Evolutionary conservation across 2,329 filamentous ascomycete species (phyloP).

Genomic region (Salinomyces thailandicus): DNA sequence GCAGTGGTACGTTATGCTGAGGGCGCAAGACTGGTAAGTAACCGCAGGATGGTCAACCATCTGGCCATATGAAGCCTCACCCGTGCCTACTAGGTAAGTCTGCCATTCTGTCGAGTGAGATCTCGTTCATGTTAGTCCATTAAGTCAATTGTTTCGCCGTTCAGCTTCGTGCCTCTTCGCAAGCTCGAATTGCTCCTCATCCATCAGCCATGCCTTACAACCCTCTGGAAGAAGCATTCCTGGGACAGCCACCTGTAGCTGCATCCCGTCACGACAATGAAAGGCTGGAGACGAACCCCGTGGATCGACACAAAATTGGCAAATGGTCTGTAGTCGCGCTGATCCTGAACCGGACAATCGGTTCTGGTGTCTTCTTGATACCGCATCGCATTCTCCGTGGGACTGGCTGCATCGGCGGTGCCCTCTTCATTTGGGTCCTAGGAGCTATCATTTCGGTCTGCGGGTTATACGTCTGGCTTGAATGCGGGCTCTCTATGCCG

Average conservation of each 20-base stretch:
- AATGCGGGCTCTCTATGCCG: conserved; percentile 40
- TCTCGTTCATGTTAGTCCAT: too few relatives aligned
- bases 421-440: conserved; percentile 34
- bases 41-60: too few relatives aligned
- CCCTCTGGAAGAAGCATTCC: conserved; percentile 11
- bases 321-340: conserved; percentile 15
- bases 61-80: too few relatives aligned
- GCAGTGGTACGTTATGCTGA: too few relatives aligned
- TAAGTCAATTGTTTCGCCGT: too few relatives aligned
- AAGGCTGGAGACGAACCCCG: conserved; percentile 11
- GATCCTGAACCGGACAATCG: conserved; percentile 23
- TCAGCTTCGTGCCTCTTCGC: too few relatives aligned
- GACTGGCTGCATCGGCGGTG: conserved; percentile 18
- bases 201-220: conserved; percentile 10
- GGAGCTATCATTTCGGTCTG: conserved; percentile 28
- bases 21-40: too few relatives aligned
- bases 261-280: conserved; percentile 11
- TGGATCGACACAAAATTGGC: conserved; percentile 12
- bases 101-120: too few relatives aligned
- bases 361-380: conserved; percentile 20
- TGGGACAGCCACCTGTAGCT: conserved; percentile 7
- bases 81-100: too few relatives aligned
- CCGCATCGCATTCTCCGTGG: conserved; percentile 16
- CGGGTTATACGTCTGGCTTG: conserved; percentile 32
- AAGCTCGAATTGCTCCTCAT: too few relatives aligned